These are phyloP conservation scores for Lizonia empirigonia DNA, from an alignment of 2,329 filamentous ascomycete genomes.

Conservation along the genomic window DNA sequence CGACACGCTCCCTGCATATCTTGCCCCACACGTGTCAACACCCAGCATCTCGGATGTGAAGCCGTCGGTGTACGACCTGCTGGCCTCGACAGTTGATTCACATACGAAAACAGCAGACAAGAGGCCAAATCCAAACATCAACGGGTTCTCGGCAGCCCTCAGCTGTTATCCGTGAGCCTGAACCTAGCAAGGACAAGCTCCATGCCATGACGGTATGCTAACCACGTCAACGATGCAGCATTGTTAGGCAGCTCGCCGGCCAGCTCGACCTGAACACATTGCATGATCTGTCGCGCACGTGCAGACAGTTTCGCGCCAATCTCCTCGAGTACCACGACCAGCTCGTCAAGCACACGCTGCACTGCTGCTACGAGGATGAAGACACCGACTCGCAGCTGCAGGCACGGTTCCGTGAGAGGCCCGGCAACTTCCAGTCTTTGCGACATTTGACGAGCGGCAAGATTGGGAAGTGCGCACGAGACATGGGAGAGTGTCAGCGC, in stretches of 20 bases:
- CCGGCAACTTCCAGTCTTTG: constrained; percentile 15
- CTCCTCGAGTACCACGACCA: constrained; percentile 78
- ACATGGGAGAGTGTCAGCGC: constrained; percentile 78
- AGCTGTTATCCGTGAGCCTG: constrained; percentile 71
- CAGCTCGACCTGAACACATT: constrained; percentile 86
- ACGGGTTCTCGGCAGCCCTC: constrained; percentile 65
- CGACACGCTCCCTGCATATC: constrained; percentile 36
- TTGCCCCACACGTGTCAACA: constrained; percentile 26
- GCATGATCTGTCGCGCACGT: constrained; percentile 80
- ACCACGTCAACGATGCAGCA: constrained; percentile 58
- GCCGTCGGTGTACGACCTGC: constrained; percentile 36
- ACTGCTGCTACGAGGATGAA: constrained; percentile 73
- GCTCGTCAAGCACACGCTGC: constrained; percentile 75
- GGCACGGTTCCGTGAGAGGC: constrained; percentile 50
- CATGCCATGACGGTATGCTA: constrained; percentile 35
- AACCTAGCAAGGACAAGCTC: constrained; percentile 42
- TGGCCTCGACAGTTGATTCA: constrained; percentile 15
- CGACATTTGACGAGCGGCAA: constrained; percentile 64
- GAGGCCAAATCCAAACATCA: constrained; percentile 60
- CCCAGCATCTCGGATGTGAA: constrained; percentile 29
- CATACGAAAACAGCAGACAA: constrained; percentile 25
- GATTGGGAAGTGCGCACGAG: constrained; percentile 78
- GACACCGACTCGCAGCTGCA: constrained; percentile 55
- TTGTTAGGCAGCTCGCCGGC: constrained; percentile 75
- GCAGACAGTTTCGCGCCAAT: constrained; percentile 76